phyloP scores from a whole-genome alignment of 139 green algal genomes.

The Chlorella sorokiniana region DNA sequence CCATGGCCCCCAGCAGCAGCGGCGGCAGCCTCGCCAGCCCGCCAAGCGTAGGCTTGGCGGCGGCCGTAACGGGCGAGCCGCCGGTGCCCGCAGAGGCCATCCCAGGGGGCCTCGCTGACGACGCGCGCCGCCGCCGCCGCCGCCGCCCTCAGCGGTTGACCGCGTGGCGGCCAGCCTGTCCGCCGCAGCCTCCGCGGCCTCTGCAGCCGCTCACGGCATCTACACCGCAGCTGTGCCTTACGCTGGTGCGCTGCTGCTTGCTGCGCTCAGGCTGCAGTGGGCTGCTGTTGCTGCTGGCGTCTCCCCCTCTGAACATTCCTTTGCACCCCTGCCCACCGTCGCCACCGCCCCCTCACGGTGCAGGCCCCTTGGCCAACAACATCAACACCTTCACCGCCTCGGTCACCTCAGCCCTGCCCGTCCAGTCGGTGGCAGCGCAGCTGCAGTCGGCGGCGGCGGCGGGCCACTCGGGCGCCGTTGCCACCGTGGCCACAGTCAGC shows the following conservation, averaged over 20 bases:
- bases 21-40: too few species aligned
- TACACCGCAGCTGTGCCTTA: conserved; percentile 37
- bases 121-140: conserved; percentile 15
- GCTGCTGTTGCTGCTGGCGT: not conserved
- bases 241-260: conserved; percentile 3
- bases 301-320: not conserved
- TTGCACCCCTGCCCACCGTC: not conserved
- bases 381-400: conserved; percentile 20
- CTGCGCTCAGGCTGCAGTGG: not conserved
- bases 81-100: not conserved
- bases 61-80: not conserved
- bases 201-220: conserved; percentile 35
- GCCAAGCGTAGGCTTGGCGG: not conserved
- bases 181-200: conserved; percentile 59
- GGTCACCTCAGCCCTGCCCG: conserved; percentile 29
- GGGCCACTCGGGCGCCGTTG: conserved; percentile 47
- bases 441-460: conserved; percentile 56
- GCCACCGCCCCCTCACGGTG: not conserved
- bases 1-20: not conserved
- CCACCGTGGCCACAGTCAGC: conserved; percentile 51
- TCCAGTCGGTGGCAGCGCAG: conserved; percentile 42
- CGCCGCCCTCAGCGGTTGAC: conserved; percentile 45
- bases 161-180: conserved; percentile 59
- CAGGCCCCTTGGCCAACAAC: conserved; percentile 42
- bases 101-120: too few species aligned